These are phyloP conservation scores for Glebionis coronaria DNA, from an alignment of 129 eudicot species.

Conservation along the genomic window DNA sequence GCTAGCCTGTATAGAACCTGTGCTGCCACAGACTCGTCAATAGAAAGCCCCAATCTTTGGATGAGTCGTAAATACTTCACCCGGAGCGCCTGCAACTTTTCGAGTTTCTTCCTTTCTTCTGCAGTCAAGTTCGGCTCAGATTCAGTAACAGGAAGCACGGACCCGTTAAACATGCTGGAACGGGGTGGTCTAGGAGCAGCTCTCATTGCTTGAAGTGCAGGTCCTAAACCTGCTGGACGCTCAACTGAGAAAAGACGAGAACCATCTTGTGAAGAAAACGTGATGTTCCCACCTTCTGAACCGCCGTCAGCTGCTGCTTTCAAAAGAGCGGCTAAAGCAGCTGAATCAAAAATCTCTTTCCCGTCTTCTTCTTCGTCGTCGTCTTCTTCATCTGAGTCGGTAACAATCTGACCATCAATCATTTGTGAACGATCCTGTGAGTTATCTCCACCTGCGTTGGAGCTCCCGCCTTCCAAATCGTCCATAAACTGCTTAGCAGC, in stretches of 20 bases:
- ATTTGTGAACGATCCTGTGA: conserved; percentile 47
- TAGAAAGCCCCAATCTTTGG: conserved; percentile 70
- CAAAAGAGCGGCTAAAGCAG: conserved; percentile 86
- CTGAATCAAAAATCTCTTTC: conserved; percentile 80
- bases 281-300: conserved; percentile 59
- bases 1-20: conserved; percentile 86
- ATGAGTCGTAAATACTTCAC: conserved; percentile 85
- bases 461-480: conserved; percentile 57
- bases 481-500: conserved; percentile 70
- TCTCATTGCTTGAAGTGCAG: conserved; percentile 61
- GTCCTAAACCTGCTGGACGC: conserved; percentile 90
- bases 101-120: conserved; percentile 84
- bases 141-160: conserved; percentile 39
- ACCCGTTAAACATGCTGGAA: conserved; percentile 42
- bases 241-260: conserved; percentile 88
- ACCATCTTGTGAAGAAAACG: conserved; percentile 75
- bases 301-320: conserved; percentile 90
- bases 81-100: conserved; percentile 66
- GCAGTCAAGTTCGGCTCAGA: conserved; percentile 62
- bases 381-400: conserved; percentile 93
- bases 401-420: conserved; percentile 79
- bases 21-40: conserved; percentile 72
- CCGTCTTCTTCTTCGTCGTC: conserved; percentile 83
- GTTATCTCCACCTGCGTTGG: conserved; percentile 37
- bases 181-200: conserved; percentile 58